Conservation (phyloP, 768 basidiomycete species). For the Suillus spraguei region DNA sequence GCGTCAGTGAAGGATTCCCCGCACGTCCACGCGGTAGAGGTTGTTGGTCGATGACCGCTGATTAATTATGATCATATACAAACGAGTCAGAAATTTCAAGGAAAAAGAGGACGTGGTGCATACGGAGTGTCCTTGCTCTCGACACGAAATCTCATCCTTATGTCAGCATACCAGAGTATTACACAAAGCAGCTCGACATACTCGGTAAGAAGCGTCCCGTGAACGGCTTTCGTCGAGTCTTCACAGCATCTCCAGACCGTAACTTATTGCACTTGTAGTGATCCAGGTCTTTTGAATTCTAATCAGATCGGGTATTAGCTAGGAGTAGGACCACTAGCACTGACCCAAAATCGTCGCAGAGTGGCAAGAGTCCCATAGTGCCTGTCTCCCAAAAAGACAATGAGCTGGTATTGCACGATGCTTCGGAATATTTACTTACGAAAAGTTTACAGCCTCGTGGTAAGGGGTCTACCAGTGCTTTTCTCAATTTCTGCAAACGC, state of each 20-base stretch:
- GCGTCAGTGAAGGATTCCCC: constrained; percentile 1
- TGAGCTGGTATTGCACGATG: not conserved
- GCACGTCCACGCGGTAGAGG: not conserved
- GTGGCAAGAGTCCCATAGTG: constrained; percentile 33
- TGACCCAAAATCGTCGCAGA: constrained; percentile 32
- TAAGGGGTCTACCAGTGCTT: constrained; percentile 26
- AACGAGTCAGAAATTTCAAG: not conserved
- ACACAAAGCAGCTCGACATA: not conserved
- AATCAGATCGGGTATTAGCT: not conserved
- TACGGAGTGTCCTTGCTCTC: not conserved
- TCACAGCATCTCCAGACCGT: not conserved
- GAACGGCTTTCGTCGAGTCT: not conserved
- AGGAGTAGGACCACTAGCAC: not conserved
- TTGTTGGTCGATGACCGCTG: not conserved
- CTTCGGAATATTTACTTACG: constrained; percentile 18
- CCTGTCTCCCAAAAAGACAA: constrained; percentile 18
- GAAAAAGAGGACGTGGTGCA: not conserved
- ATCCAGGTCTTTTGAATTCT: constrained; percentile 25
- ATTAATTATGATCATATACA: not conserved
- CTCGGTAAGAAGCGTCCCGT: not conserved
- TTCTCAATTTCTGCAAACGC: constrained; percentile 23
- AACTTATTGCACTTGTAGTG: constrained; percentile 29
- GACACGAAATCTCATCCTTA: not conserved
- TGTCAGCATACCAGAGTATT: not conserved
- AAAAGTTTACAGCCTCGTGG: constrained; percentile 31